phyloP scores from a whole-genome alignment of 495 filamentous ascomycete genomes.

The Tuber borchii region DNA sequence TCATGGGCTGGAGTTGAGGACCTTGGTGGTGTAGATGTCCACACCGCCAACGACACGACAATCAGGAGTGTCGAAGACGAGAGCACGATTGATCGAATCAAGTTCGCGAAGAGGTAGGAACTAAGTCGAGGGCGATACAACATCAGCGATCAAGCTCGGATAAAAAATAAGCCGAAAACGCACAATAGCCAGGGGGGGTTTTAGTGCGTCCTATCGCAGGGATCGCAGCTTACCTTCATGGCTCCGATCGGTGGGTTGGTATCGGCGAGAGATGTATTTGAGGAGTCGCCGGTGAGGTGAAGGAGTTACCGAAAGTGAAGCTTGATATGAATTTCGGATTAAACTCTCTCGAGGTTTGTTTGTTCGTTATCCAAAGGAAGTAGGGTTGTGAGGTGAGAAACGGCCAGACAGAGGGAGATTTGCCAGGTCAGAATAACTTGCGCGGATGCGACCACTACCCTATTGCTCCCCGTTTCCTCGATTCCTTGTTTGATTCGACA shows the following conservation, averaged over 20 bases:
- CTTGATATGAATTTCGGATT: neutral
- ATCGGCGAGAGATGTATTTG: neutral
- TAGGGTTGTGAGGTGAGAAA: neutral
- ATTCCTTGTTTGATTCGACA: neutral
- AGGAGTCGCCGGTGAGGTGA: neutral
- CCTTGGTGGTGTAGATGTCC: slow-evolving; percentile 92
- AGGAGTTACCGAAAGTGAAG: neutral
- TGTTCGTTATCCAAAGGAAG: neutral
- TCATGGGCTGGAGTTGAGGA: slow-evolving; percentile 37
- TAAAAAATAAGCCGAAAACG: neutral
- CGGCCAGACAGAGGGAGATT: neutral
- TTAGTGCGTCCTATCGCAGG: neutral
- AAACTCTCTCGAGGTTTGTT: neutral
- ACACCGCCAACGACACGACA: slow-evolving; percentile 83
- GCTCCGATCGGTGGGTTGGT: neutral
- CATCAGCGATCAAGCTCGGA: neutral
- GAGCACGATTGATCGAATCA: slow-evolving; percentile 76
- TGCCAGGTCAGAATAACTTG: neutral
- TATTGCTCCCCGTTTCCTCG: neutral
- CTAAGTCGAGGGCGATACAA: slow-evolving; percentile 45
- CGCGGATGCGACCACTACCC: neutral
- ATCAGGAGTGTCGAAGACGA: slow-evolving; percentile 90
- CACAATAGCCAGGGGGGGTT: neutral
- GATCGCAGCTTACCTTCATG: neutral
- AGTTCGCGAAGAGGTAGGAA: slow-evolving; percentile 85